Evolutionary conservation across 345 rosid genomes (phyloP).

Genomic region (Combretum micranthum): DNA sequence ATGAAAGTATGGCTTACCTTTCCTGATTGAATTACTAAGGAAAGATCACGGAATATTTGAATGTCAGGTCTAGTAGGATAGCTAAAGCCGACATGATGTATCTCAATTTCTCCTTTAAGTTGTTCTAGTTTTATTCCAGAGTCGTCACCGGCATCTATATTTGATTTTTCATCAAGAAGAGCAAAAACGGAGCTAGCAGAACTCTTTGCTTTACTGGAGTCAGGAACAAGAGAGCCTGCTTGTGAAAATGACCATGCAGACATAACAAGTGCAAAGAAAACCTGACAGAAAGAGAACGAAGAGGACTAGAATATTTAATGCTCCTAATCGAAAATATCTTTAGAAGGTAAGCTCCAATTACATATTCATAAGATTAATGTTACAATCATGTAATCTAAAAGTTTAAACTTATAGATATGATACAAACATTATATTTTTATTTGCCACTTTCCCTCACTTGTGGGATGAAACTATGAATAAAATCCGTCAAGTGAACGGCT

Average conservation of each 20-base stretch:
- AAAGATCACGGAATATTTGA: constrained; percentile 33
- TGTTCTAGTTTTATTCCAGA: constrained; percentile 21
- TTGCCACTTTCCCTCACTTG: too few species aligned
- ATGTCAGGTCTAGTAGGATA: constrained; percentile 34
- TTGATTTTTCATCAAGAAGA: constrained; percentile 28
- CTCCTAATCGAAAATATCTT: too few species aligned
- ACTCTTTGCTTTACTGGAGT: constrained; percentile 25
- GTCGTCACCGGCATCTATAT: constrained; percentile 25
- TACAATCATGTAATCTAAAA: too few species aligned
- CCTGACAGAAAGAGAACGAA: constrained; percentile 16
- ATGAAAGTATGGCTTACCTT: constrained; percentile 22
- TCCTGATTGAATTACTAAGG: constrained; percentile 28
- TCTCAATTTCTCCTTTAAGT: constrained; percentile 31
- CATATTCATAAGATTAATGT: too few species aligned
- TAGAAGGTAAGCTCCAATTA: too few species aligned
- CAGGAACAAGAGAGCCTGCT: constrained; percentile 26
- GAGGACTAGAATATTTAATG: not conserved
- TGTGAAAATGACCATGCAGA: constrained; percentile 26
- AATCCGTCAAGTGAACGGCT: too few species aligned
- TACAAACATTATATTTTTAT: too few species aligned
- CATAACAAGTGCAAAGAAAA: constrained; percentile 30
- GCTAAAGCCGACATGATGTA: constrained; percentile 22
- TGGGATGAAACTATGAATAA: too few species aligned
- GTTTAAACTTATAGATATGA: too few species aligned
- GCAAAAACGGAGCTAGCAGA: constrained; percentile 35